Percentiles rank a stretch among this genome's conserved stretches.
Conservation (phyloP, 768 basidiomycete genomes). For the Russula sp. region DNA sequence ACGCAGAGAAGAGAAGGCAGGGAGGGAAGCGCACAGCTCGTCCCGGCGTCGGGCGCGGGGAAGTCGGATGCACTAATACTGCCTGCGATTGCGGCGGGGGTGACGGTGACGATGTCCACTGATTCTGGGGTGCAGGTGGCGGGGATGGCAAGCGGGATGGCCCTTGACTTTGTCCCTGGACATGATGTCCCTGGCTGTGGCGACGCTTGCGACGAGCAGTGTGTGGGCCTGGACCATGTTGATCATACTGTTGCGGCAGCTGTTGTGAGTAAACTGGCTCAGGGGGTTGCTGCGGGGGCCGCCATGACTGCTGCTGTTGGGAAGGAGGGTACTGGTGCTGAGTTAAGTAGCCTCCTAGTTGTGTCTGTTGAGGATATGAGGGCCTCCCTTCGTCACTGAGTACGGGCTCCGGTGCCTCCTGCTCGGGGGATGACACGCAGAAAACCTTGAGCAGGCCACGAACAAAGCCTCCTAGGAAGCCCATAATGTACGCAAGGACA, state of each 20-base stretch:
- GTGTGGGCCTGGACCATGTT: constrained; percentile 13
- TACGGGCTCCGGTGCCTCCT: constrained; percentile 1
- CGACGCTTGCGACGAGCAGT: constrained; percentile 16
- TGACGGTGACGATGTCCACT: not conserved
- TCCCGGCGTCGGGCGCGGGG: constrained; percentile 8
- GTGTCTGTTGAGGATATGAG: constrained; percentile 11
- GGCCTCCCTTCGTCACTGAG: not conserved
- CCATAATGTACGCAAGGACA: constrained; percentile 4
- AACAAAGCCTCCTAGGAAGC: not conserved
- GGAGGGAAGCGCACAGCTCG: constrained; percentile 9
- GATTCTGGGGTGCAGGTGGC: not conserved
- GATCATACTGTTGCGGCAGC: constrained; percentile 10
- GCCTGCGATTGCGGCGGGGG: not conserved
- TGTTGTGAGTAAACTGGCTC: not conserved
- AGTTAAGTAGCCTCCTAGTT: constrained; percentile 4
- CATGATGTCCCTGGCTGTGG: constrained; percentile 21
- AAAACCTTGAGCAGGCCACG: constrained; percentile 7
- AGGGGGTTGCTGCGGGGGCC: constrained; percentile 18
- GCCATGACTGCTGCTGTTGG: constrained; percentile 1
- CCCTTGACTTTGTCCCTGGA: not conserved
- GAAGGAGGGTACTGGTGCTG: constrained; percentile 8
- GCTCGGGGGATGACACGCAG: not conserved
- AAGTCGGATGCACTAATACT: not conserved
- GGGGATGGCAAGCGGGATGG: not conserved
- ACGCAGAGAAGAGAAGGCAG: not conserved